Percentiles rank a stretch among this genome's conserved stretches.
Conservation (phyloP, 2,329 filamentous ascomycete species). For the Verticillium klebahnii region DNA sequence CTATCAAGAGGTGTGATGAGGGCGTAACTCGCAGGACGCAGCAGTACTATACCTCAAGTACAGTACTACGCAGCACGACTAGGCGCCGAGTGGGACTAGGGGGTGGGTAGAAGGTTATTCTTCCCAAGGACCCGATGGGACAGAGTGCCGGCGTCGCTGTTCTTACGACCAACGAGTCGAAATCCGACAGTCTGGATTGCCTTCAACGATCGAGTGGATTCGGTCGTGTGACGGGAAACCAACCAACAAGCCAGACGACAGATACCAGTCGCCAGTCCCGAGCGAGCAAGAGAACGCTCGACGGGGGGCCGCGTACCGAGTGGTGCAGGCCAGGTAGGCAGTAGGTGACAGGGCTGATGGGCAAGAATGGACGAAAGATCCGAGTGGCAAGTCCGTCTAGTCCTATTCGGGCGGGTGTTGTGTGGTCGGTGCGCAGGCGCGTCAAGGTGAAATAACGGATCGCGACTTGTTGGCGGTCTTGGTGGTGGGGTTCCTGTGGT, state of each 20-base stretch:
- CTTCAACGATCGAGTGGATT: not conserved
- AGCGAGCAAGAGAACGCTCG: not conserved
- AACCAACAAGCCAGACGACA: not conserved
- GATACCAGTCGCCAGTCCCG: not conserved
- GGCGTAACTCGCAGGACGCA: not conserved
- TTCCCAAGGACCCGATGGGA: not conserved
- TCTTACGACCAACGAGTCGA: not conserved
- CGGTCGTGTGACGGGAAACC: not conserved
- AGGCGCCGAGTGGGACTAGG: slow-evolving; percentile 6
- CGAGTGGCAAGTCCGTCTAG: not conserved
- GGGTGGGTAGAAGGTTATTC: not conserved
- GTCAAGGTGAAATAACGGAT: not conserved
- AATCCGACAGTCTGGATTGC: not conserved
- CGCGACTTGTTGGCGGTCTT: not conserved
- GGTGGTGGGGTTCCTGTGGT: not conserved
- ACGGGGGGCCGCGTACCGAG: not conserved
- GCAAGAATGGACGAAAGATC: not conserved
- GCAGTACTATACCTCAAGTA: not conserved
- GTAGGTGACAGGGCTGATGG: not conserved
- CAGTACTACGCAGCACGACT: not conserved
- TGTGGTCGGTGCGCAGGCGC: not conserved
- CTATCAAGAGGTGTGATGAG: not conserved
- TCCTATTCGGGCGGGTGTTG: not conserved
- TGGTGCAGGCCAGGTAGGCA: not conserved
- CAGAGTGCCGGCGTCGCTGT: not conserved